These are phyloP conservation scores for Telfairia occidentalis DNA, from an alignment of 331 rosid species.

Conservation along the genomic window DNA sequence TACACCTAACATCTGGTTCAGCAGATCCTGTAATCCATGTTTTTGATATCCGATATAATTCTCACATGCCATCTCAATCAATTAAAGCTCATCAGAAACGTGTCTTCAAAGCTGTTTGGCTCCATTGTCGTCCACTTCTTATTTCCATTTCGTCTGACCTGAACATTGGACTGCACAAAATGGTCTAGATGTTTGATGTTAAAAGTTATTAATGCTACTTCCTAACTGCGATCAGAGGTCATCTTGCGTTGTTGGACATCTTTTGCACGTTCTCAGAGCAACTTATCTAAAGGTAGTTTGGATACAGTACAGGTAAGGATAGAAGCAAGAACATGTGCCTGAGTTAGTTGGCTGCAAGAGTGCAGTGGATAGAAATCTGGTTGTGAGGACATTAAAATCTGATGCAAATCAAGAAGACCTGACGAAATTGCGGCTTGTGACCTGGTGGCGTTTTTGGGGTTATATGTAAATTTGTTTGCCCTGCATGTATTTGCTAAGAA, in stretches of 20 bases:
- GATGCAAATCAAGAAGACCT: not conserved
- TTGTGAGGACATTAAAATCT: not conserved
- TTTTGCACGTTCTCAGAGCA: not conserved
- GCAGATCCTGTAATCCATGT: constrained; percentile 87
- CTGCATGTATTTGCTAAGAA: not conserved
- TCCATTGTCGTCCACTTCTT: constrained; percentile 57
- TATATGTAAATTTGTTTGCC: constrained; percentile 1
- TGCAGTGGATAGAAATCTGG: not conserved
- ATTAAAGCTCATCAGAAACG: constrained; percentile 81
- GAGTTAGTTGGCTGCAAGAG: not conserved
- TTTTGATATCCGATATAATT: constrained; percentile 69
- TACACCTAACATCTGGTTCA: constrained; percentile 73
- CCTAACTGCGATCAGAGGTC: not conserved
- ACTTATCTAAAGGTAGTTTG: not conserved
- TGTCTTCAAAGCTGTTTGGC: constrained; percentile 85
- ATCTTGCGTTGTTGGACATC: not conserved
- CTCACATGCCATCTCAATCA: constrained; percentile 68
- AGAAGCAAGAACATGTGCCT: not conserved
- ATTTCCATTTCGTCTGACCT: constrained; percentile 89
- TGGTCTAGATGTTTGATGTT: constrained; percentile 16
- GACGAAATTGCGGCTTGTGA: not conserved
- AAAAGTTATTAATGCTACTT: not conserved
- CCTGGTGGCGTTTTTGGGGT: not conserved
- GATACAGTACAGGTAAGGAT: not conserved
- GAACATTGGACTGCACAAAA: constrained; percentile 65